These are phyloP conservation scores for Hansenula sp. DNA, from an alignment of 1,139 yeast species.

Conservation along the genomic window DNA sequence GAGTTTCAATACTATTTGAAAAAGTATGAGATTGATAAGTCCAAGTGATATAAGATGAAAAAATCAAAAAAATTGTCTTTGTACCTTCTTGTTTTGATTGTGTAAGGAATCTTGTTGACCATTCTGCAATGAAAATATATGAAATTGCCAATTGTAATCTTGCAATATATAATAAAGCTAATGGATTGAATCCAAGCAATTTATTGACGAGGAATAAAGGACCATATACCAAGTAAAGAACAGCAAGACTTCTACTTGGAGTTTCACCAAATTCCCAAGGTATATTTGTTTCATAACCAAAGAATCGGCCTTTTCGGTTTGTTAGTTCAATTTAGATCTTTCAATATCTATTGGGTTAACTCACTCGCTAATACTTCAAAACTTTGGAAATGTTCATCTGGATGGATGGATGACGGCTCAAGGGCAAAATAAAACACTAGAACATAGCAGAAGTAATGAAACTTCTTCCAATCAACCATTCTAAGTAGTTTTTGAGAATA, in stretches of 20 bases:
- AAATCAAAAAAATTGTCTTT: slow-evolving; percentile 61
- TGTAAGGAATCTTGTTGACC: slow-evolving; percentile 39
- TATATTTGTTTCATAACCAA: slow-evolving; percentile 47
- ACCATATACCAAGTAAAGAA: slow-evolving; percentile 65
- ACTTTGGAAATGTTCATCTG: slow-evolving; percentile 95
- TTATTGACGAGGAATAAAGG: slow-evolving; percentile 42
- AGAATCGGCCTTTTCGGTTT: slow-evolving; percentile 32
- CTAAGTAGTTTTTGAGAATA: too few species aligned
- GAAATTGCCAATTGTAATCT: slow-evolving; percentile 55
- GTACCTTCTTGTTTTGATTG: slow-evolving; percentile 60
- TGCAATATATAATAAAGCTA: slow-evolving; percentile 49
- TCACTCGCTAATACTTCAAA: slow-evolving; percentile 63
- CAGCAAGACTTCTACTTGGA: slow-evolving; percentile 75
- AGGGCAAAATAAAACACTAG: slow-evolving; percentile 57
- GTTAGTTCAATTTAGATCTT: too few species aligned
- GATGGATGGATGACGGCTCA: slow-evolving; percentile 86
- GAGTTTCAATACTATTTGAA: slow-evolving; percentile 83
- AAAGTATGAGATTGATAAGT: slow-evolving; percentile 85
- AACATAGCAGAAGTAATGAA: slow-evolving; percentile 40
- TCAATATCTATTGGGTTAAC: too few species aligned
- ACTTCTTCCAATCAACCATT: slow-evolving; percentile 39
- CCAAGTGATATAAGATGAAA: slow-evolving; percentile 77
- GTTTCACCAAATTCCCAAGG: slow-evolving; percentile 82
- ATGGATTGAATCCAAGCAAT: slow-evolving; percentile 28
- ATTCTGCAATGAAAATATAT: slow-evolving; percentile 26